These are phyloP conservation scores for Podosphaera fusca DNA, from an alignment of 2,329 filamentous ascomycete genomes.

Conservation along the genomic window DNA sequence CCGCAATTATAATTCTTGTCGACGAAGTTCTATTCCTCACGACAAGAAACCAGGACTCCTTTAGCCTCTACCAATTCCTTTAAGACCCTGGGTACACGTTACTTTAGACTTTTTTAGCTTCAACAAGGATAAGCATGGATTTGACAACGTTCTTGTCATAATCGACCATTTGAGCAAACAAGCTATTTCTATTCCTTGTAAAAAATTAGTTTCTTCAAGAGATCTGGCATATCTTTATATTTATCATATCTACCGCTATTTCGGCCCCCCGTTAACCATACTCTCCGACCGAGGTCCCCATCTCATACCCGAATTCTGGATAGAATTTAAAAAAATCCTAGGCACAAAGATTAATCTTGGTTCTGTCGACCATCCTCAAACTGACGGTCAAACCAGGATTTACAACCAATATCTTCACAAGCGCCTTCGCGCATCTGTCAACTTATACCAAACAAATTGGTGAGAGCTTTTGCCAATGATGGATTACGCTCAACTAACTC, in stretches of 20 bases:
- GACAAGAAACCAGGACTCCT: conserved; percentile 2
- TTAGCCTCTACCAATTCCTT: not conserved
- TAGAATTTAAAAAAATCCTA: not conserved
- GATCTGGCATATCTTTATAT: too few species aligned
- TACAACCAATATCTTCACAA: too few species aligned
- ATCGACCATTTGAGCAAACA: not conserved
- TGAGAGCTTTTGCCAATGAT: not conserved
- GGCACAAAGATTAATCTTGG: not conserved
- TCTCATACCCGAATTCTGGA: not conserved
- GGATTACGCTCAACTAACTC: not conserved
- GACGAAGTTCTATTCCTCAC: not conserved
- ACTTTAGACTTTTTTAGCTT: not conserved
- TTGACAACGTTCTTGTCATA: not conserved
- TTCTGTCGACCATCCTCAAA: not conserved
- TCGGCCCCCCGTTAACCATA: too few species aligned
- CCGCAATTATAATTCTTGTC: not conserved
- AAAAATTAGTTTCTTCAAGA: not conserved
- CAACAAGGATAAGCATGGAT: not conserved
- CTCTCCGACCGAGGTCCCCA: not conserved
- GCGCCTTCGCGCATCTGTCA: not conserved
- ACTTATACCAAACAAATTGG: not conserved
- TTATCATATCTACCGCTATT: too few species aligned
- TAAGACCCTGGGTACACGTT: conserved; percentile 1
- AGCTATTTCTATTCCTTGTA: not conserved
- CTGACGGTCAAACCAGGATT: too few species aligned